A percentile compares a stretch with the other conserved stretches of the same genome.
Evolutionary conservation across 164 flowering plant genomes (phyloP).

Genomic region (Umbilicus rupestris): DNA sequence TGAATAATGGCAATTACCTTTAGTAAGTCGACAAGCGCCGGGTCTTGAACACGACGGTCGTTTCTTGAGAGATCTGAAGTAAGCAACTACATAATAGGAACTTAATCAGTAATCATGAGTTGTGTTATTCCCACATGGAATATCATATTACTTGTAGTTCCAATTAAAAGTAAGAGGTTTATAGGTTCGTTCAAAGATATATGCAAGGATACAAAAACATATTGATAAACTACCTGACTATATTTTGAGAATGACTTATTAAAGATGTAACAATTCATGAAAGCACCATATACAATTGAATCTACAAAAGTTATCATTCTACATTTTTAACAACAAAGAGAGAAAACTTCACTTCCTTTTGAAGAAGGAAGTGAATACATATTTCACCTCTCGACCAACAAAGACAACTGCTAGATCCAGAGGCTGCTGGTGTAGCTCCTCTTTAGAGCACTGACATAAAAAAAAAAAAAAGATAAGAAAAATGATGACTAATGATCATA

Average conservation of each 20-base stretch:
- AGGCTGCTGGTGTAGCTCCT: conserved; percentile 23
- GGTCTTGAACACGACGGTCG: conserved; percentile 37
- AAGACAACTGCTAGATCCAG: conserved; percentile 69
- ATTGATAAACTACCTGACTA: not conserved
- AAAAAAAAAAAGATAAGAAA: not conserved
- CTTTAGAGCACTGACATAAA: conserved; percentile 42
- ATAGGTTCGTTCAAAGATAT: not conserved
- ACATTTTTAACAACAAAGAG: not conserved
- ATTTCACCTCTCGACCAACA: conserved; percentile 61
- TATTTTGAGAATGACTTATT: not conserved
- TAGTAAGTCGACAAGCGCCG: conserved; percentile 49
- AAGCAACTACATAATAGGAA: conserved; percentile 39
- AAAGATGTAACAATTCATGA: not conserved
- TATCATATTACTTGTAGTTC: no score
- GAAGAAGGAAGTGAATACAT: not conserved
- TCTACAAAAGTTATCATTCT: not conserved
- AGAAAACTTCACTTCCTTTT: not conserved
- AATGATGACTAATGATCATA: not conserved
- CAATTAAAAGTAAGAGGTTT: not conserved
- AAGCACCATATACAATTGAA: not conserved
- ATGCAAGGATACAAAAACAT: not conserved
- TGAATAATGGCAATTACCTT: conserved; percentile 32
- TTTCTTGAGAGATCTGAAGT: conserved; percentile 41
- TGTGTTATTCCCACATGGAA: not conserved
- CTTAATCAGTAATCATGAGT: not conserved